Base-by-base conservation (phyloP, 306 rosid species). In the Cicer pinnatifidum region DNA sequence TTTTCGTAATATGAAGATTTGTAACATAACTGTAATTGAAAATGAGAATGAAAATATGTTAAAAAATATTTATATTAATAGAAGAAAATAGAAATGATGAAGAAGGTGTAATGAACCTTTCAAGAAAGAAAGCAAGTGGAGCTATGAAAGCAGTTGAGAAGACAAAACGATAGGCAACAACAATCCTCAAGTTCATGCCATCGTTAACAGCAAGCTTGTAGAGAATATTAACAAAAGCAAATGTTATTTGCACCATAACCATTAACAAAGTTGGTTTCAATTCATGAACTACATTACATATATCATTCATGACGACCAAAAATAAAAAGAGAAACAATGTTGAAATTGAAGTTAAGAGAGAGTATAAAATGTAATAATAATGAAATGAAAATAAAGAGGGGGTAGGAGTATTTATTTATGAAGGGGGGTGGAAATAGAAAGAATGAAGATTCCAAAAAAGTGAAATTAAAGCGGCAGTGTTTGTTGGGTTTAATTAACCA, bases 161-260 rank as follows among this genome's bases (percentile, higher is more conserved):
- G 1, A 84, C 0, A 13, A 85, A 84, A 37, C 97, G 97, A 33
- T 89, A 93, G 6, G 98, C 98, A 17, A 81, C 71, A 13, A 84
- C 50, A 0, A 90, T 17, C 53, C 77, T 84, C 17, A 84, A 6
- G 63, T 38, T 85, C 97, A 93, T 90, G 78, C 96, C 97, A 80
- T 88, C 90, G 4, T 82, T 68, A 0, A 72, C 71, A 5, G 87
- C 91, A n/a, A 88, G 50, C 72, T 91, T 89, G 80, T 88, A 91
- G 45, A 91, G 67, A 6, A 91, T n/a, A 38, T 91, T 89, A 47
- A 82, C 83, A 9, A 85, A 90, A 0, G 88, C 88, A 60, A 72
- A 86, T 41, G 85, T 9, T 3, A 85, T 10, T 56, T 91, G 96
- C 66, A 67, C 85, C 45, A 82, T 0, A 61, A 88, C 41, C 97